Percentiles rank a stretch among this genome's conserved stretches.
Evolutionary conservation across 768 basidiomycete genomes (phyloP).

Genomic region (Calvatia gigantea): DNA sequence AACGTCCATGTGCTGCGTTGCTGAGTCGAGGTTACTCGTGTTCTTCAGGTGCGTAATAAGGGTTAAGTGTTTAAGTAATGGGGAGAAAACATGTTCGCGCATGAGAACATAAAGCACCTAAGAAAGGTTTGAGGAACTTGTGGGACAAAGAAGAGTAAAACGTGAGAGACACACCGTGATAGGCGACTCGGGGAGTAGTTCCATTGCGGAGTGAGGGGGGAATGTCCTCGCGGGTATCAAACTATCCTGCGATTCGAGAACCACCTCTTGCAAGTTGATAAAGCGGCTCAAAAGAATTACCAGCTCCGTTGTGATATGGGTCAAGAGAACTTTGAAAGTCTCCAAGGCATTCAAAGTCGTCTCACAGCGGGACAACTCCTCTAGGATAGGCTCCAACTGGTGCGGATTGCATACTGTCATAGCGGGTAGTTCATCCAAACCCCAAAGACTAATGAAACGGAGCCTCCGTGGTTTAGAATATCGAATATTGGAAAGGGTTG

Average conservation of each 20-base stretch:
- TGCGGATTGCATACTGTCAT: conserved; percentile 20
- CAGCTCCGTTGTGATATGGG: conserved; percentile 12
- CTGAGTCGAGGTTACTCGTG: not conserved
- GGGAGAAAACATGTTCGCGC: not conserved
- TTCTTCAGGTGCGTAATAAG: conserved; percentile 1
- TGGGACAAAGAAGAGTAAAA: not conserved
- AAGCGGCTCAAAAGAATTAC: conserved; percentile 17
- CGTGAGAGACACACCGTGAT: conserved; percentile 16
- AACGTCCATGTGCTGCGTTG: not conserved
- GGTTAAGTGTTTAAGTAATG: conserved; percentile 1
- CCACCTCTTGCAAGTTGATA: conserved; percentile 14
- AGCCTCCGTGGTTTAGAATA: conserved; percentile 16
- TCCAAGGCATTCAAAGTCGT: conserved; percentile 19
- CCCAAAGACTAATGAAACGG: conserved; percentile 23
- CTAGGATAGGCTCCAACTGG: conserved; percentile 16
- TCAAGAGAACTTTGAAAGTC: conserved; percentile 20
- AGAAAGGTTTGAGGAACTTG: not conserved
- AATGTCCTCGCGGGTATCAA: conserved; percentile 12
- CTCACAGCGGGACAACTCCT: conserved; percentile 16
- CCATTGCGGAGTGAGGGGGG: conserved; percentile 14
- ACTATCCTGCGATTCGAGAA: conserved; percentile 21
- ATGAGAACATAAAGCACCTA: not conserved
- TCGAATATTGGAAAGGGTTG: conserved; percentile 18
- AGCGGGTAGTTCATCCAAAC: conserved; percentile 22
- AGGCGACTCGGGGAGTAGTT: conserved; percentile 11